Evolutionary conservation across 2,329 filamentous ascomycete species (phyloP).

Genomic region (Pleomassaria siparia): DNA sequence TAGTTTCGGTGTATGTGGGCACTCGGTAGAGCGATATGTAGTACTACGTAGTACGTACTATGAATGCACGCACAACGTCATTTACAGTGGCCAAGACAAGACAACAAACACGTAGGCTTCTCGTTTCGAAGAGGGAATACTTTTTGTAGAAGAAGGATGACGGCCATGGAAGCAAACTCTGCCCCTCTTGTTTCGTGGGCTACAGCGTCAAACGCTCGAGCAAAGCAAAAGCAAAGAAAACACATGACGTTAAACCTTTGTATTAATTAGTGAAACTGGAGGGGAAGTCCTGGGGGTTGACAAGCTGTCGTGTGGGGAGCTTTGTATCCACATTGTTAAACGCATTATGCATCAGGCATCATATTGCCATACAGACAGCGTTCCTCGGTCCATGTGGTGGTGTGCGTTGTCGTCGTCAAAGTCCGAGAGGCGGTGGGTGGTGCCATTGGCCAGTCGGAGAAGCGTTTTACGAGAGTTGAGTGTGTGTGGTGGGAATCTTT

Average conservation of each 20-base stretch:
- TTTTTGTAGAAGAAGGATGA: no score
- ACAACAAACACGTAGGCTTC: not conserved
- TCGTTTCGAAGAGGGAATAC: not conserved
- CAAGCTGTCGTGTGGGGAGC: slow-evolving; percentile 6
- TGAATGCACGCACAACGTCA: not conserved
- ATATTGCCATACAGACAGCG: not conserved
- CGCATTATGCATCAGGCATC: not conserved
- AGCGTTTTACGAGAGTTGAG: slow-evolving; percentile 19
- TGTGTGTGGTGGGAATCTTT: not conserved
- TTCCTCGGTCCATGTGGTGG: slow-evolving; percentile 6
- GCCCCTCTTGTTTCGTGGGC: not conserved
- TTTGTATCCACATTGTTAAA: not conserved
- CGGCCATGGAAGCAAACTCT: not conserved
- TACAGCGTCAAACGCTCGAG: not conserved
- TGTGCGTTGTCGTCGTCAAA: slow-evolving; percentile 8
- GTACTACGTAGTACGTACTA: no score
- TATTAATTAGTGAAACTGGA: not conserved
- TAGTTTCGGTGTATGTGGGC: not conserved
- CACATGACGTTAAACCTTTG: no score
- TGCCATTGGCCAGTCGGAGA: slow-evolving; percentile 13
- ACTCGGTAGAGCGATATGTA: no score
- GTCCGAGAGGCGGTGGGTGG: slow-evolving; percentile 3
- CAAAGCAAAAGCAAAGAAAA: not conserved
- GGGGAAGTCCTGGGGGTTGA: slow-evolving; percentile 1
- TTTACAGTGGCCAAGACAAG: no score